Base-by-base conservation (phyloP, 768 basidiomycete species). In the Mycena indigotica region DNA sequence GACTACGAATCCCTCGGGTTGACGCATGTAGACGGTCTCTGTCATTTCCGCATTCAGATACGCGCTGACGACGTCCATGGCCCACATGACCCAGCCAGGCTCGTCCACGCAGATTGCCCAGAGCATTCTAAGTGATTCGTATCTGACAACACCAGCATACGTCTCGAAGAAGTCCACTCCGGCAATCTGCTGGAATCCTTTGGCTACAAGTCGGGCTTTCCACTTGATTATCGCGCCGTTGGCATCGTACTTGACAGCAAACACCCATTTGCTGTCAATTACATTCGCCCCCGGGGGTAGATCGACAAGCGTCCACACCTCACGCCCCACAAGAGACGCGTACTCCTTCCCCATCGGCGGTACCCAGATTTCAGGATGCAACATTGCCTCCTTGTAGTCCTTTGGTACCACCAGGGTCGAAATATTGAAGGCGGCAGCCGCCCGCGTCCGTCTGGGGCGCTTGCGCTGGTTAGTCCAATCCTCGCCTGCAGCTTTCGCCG, bases 171-270 rank as follows among this genome's bases (percentile, higher is more conserved):
- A 72, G 52, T 71, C 70, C 15, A 71, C 30, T 15, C 74, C 72
- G 10, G 60, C 62, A 4, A 63, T 52, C 54, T 75, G 74, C 0
- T 60, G 50, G 60, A 65, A 74, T 64, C 56, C 32, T 62, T 35
- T 35, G 8, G 32, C 32, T 8, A 35, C 32, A 8, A 35, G 32
- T 8, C 32, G 32, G 17, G 32, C 64, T 54, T 77, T 75, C 60
- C 68, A 67, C 4, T 65, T 53, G 5, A 48, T 44, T 30, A 77
- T 67, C 0, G 55, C 57, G 24, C 73, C 77, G 24, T 68, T 46
- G 10, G 62, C 57, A 56, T 77, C 68, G 46, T 64, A 61, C 60
- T 80, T 80, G 52, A 70, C 62, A 16, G 62, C 64, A 51, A 62
- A 71, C 3, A 73, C 72, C 71, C 72, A 72, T 52, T 66, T 70